These are phyloP conservation scores for Pseudonitzschia multiseries DNA, from an alignment of 108 stramenopile genomes.

Conservation along the genomic window DNA sequence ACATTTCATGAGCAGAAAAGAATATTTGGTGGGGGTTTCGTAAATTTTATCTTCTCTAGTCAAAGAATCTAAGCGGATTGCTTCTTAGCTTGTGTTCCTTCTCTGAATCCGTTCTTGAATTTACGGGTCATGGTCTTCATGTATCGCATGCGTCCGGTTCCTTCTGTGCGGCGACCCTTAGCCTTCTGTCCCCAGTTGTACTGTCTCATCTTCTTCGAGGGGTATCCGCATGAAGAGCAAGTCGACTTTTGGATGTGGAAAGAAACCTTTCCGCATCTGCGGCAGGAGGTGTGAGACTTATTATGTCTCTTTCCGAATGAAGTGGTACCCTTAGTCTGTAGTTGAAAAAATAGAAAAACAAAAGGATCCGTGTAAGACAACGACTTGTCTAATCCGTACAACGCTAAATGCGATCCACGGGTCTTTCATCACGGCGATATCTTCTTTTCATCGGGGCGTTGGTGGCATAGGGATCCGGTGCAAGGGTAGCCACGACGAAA, in stretches of 20 bases:
- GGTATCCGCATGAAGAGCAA: slow-evolving; percentile 99
- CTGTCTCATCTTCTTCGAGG: slow-evolving; percentile 93
- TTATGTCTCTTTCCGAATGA: slow-evolving; percentile 99
- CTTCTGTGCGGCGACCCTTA: slow-evolving; percentile 94
- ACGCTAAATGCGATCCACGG: no score
- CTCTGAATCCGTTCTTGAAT: slow-evolving; percentile 99
- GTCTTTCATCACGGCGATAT: no score
- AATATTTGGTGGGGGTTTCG: not conserved
- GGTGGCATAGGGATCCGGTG: no score
- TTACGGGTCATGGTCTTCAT: slow-evolving; percentile 96
- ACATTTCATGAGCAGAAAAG: not conserved
- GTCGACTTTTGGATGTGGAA: slow-evolving; percentile 99
- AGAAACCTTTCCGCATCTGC: slow-evolving; percentile 97
- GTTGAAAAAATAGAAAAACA: not conserved
- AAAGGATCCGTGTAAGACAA: not conserved
- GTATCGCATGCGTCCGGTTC: slow-evolving; percentile 99
- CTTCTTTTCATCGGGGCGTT: no score
- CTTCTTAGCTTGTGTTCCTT: slow-evolving; percentile 96
- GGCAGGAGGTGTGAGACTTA: slow-evolving; percentile 99
- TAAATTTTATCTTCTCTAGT: slow-evolving; percentile 10
- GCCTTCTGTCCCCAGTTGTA: slow-evolving; percentile 99
- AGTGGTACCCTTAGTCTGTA: slow-evolving; percentile 99
- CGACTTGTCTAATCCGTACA: no score
- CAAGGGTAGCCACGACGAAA: no score
- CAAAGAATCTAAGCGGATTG: slow-evolving; percentile 61